Evolutionary conservation across 805 yeast species (phyloP), one percentile per base, ranked within the genome.

Genomic region (Hemisphaericaspora nanyangensis): DNA sequence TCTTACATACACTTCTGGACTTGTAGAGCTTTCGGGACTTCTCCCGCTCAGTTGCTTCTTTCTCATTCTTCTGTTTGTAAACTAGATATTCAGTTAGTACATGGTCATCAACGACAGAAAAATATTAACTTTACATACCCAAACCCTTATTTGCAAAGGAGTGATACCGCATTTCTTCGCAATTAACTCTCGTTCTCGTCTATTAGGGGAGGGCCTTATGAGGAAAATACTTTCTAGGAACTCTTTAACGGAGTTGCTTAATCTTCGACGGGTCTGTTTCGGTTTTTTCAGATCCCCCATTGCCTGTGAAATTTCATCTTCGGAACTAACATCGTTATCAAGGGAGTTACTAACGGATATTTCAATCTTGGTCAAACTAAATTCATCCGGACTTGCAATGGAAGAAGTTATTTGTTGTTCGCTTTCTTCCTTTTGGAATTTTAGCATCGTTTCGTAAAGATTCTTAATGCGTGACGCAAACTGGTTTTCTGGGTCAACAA

Each of bases 91-190:
- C 43, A 40, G 51, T 47, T 24, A 35, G 31, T 34, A 20, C 7
- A 15, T 8, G 5, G n/a, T 33, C 31, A 11, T 8, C 7, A 17
- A n/a, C 8, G 7, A 22, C 10, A 12, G 3, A 13, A 7, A 7
- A 10, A 19, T n/a, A 7, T 8, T 6, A 34, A 3, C 6, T 7
- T 24, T 39, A 55, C 61, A 28, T 51, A 57, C 62, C 68, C 68
- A 61, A 2, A 58, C 61, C 7, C 66, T 47, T 2, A 62, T 63
- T 43, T 61, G 65, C 4, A 51, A 37, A 1, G 55, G 50, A 1
- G 58, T 46, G 6, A 60, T 34, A 1, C 54, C 54, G 36, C 59
- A 54, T 34, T 48, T 52, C 17, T 54, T 49, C 2, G 65, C 63
- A 16, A 62, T 53, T 5, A 51, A 25, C 17, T 49, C 47, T 17